phyloP scores from a whole-genome alignment of 257 asterid species.

The Anisodus acutangulus region DNA sequence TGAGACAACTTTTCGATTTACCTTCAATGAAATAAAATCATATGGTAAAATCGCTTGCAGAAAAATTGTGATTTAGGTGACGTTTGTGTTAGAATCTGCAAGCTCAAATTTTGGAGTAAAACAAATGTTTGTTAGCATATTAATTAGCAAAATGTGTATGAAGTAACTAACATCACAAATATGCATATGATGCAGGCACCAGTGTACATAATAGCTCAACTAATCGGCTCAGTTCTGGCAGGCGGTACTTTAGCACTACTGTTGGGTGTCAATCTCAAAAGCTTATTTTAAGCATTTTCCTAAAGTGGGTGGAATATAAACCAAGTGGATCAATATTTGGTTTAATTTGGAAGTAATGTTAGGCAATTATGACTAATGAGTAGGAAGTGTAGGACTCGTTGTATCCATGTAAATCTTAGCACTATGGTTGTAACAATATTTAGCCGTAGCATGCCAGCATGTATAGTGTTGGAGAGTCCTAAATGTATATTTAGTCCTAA shows the following conservation, averaged over 20 bases:
- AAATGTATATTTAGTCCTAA: too few species aligned
- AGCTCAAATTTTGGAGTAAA: not conserved
- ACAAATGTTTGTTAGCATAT: not conserved
- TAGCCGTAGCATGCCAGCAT: too few species aligned
- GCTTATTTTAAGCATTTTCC: conserved; percentile 67
- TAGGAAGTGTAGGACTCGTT: too few species aligned
- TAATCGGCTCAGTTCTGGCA: conserved; percentile 69
- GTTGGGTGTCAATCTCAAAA: conserved; percentile 48
- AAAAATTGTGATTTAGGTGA: not conserved
- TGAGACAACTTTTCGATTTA: not conserved
- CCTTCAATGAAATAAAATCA: not conserved
- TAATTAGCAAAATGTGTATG: not conserved
- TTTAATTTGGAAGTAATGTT: too few species aligned
- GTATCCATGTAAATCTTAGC: too few species aligned
- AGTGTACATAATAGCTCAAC: conserved; percentile 53
- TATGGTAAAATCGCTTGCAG: not conserved
- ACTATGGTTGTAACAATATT: too few species aligned
- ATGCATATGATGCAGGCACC: conserved; percentile 59
- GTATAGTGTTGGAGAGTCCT: too few species aligned
- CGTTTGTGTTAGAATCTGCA: too few species aligned
- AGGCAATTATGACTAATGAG: too few species aligned
- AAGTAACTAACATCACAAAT: not conserved
- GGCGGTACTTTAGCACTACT: conserved; percentile 51
- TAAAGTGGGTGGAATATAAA: not conserved
- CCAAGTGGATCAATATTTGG: not conserved